A percentile compares a stretch with the other conserved stretches of the same genome.
Evolutionary conservation across 345 rosid species (phyloP).

Genomic region (Corchorus olitorius): DNA sequence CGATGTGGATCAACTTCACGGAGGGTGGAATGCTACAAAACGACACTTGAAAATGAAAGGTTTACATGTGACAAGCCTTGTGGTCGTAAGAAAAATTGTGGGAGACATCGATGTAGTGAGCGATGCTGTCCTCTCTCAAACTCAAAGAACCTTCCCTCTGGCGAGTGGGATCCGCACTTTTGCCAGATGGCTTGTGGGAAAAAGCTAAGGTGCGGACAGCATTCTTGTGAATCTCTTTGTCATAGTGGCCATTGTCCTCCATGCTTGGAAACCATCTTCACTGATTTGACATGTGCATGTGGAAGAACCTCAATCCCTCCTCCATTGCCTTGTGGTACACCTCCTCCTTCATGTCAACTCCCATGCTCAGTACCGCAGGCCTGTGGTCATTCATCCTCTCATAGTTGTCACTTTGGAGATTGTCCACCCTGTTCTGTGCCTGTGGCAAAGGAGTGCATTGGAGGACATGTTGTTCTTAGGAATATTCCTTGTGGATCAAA

Average conservation of each 20-base stretch:
- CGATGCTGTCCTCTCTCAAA: conserved; percentile 89
- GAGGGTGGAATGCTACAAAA: conserved; percentile 71
- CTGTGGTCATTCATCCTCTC: conserved; percentile 90
- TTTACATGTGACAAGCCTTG: conserved; percentile 82
- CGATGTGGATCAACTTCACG: conserved; percentile 75
- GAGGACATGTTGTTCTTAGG: conserved; percentile 92
- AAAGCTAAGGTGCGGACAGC: conserved; percentile 92
- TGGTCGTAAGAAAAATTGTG: conserved; percentile 83
- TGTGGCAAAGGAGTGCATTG: conserved; percentile 85
- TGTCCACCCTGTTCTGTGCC: conserved; percentile 97
- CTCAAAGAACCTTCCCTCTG: conserved; percentile 39
- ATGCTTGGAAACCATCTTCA: conserved; percentile 85
- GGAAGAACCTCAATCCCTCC: conserved; percentile 93
- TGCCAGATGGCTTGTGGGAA: conserved; percentile 90
- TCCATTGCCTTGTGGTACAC: conserved; percentile 93
- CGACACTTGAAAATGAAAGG: conserved; percentile 49
- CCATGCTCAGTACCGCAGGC: conserved; percentile 76
- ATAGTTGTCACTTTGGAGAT: conserved; percentile 95
- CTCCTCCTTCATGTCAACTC: conserved; percentile 85
- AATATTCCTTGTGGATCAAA: conserved; percentile 96
- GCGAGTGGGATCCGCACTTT: conserved; percentile 81
- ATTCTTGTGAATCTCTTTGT: conserved; percentile 83
- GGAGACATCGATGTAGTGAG: conserved; percentile 92
- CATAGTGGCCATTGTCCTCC: conserved; percentile 98
- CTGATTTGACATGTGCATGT: conserved; percentile 92